Conservation (phyloP, 805 yeast species). For the Blastobotrys chiropterorum region DNA sequence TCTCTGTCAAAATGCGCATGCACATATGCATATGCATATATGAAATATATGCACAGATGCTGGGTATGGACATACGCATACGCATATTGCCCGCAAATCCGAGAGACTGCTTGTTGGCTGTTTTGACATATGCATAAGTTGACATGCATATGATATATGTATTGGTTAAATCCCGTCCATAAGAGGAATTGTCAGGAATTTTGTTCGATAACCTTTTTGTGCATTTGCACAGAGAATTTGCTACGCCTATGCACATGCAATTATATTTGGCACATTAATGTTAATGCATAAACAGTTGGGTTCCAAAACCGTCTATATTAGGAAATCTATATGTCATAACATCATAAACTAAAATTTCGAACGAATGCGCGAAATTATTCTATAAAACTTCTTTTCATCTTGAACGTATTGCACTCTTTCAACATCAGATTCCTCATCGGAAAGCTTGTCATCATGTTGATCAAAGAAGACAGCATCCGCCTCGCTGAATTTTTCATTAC, state of each 20-base stretch:
- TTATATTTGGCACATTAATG: too few species aligned
- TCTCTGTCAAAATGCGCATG: not conserved
- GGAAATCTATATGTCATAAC: not conserved
- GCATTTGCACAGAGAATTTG: too few species aligned
- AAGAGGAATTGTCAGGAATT: too few species aligned
- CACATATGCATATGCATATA: not conserved
- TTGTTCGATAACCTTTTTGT: too few species aligned
- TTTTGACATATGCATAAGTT: too few species aligned
- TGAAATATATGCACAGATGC: not conserved
- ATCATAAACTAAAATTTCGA: not conserved
- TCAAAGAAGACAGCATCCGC: constrained; percentile 10
- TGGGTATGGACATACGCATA: not conserved
- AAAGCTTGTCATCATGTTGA: constrained; percentile 2
- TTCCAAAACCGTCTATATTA: too few species aligned
- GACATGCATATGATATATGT: too few species aligned
- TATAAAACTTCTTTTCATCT: not conserved
- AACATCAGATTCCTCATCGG: not conserved
- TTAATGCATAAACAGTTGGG: too few species aligned
- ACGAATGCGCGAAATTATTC: not conserved
- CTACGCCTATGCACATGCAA: not conserved
- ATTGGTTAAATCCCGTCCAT: too few species aligned
- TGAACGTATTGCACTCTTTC: not conserved
- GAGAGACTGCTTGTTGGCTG: too few species aligned
- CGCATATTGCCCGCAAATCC: not conserved
- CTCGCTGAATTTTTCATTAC: constrained; percentile 12